Evolutionary conservation across 192 early-diverging fungal genomes (phyloP).

Genomic region (Linnemannia hyalina): DNA sequence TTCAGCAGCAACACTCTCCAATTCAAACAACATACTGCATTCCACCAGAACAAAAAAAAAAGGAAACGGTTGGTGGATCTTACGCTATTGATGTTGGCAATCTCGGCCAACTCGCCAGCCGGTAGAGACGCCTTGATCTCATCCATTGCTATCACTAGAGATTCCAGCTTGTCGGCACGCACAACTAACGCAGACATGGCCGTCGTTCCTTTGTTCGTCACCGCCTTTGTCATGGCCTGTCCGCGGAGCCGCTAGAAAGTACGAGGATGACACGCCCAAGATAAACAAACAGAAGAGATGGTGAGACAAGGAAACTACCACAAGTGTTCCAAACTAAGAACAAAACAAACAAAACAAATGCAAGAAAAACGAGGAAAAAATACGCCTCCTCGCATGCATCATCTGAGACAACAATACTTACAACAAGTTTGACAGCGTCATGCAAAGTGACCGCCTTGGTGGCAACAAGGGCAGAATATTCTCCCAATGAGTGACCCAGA

Average conservation of each 20-base stretch:
- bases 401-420: slow-evolving; percentile 45
- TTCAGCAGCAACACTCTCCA: too few species aligned
- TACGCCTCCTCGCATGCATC: background rate
- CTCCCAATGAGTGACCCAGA: slow-evolving; percentile 94
- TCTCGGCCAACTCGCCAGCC: slow-evolving; percentile 81
- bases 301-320: background rate
- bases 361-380: background rate
- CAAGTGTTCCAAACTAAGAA: slow-evolving; percentile 10
- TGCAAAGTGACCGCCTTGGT: slow-evolving; percentile 73
- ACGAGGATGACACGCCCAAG: background rate
- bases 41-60: background rate
- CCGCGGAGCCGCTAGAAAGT: slow-evolving; percentile 77
- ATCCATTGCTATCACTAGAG: slow-evolving; percentile 76
- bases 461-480: slow-evolving; percentile 86
- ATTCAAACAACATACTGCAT: too few species aligned
- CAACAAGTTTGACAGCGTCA: slow-evolving; percentile 90
- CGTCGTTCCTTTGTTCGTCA: slow-evolving; percentile 75
- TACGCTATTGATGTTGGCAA: slow-evolving; percentile 67
- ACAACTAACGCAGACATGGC: slow-evolving; percentile 93
- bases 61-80: background rate
- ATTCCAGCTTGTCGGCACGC: slow-evolving; percentile 76
- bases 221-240: slow-evolving; percentile 86
- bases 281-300: background rate
- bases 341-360: background rate
- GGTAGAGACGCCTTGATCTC: slow-evolving; percentile 74